phyloP scores from a whole-genome alignment of 2,329 filamentous ascomycete genomes.

The Neonectria hederae region DNA sequence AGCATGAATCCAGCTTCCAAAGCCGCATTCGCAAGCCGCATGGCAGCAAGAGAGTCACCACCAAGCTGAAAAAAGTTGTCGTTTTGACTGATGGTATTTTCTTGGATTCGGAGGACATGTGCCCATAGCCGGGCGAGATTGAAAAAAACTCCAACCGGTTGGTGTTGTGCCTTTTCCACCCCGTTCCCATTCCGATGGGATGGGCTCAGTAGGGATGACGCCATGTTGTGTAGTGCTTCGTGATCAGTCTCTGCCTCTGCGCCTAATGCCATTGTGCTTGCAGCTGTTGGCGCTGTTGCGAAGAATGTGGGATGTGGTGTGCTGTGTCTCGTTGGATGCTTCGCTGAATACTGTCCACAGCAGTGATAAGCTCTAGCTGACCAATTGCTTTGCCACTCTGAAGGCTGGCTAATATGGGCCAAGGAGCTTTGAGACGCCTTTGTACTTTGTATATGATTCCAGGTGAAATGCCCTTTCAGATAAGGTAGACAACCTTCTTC shows the following conservation, averaged over 20 bases:
- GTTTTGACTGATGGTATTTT: slow-evolving; percentile 11
- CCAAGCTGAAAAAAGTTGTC: slow-evolving; percentile 25
- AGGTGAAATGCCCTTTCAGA: too few species aligned
- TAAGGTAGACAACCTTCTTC: too few species aligned
- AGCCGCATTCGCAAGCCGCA: slow-evolving; percentile 8
- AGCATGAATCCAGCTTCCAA: slow-evolving; percentile 10
- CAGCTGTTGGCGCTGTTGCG: not conserved
- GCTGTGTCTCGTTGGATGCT: not conserved
- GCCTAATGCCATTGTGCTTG: too few species aligned
- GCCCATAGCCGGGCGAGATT: slow-evolving; percentile 14
- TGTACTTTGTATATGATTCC: too few species aligned
- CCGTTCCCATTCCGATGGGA: not conserved
- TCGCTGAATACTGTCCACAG: too few species aligned
- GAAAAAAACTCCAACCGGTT: slow-evolving; percentile 1
- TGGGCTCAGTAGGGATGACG: not conserved
- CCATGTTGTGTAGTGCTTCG: not conserved
- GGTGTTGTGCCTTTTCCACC: not conserved
- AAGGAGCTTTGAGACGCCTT: too few species aligned
- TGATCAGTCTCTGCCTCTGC: not conserved
- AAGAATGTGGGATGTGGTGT: too few species aligned
- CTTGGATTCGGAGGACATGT: not conserved
- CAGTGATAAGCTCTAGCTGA: too few species aligned
- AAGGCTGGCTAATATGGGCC: too few species aligned
- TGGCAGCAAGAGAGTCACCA: slow-evolving; percentile 18
- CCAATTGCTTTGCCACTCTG: too few species aligned